Evolutionary conservation across 345 rosid genomes (phyloP).

Genomic region (Sapria himalayana): DNA sequence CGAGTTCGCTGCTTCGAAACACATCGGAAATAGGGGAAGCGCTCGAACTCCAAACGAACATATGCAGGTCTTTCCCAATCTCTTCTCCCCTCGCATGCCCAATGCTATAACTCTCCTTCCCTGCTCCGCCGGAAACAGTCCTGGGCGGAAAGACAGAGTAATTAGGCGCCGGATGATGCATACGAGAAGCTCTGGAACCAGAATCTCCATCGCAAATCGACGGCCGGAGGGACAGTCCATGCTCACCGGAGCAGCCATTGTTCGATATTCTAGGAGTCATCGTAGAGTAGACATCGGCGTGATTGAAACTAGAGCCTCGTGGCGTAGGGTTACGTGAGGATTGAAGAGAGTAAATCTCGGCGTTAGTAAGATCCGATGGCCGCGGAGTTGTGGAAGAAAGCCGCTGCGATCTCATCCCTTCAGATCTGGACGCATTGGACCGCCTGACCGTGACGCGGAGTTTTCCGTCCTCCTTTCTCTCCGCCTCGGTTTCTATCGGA

Average conservation of each 20-base stretch:
- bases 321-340: slow-evolving; percentile 74
- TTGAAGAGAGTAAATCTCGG: slow-evolving; percentile 74
- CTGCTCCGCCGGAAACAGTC: slow-evolving; percentile 60
- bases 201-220: slow-evolving; percentile 80
- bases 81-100: slow-evolving; percentile 17
- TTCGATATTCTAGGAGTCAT: slow-evolving; percentile 76
- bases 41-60: slow-evolving; percentile 97
- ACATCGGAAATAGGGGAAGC: slow-evolving; percentile 94
- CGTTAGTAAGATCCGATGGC: slow-evolving; percentile 78
- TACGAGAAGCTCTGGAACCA: too few relatives aligned
- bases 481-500: slow-evolving; percentile 70
- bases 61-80: slow-evolving; percentile 63
- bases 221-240: slow-evolving; percentile 45
- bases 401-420: slow-evolving; percentile 34
- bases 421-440: slow-evolving; percentile 66
- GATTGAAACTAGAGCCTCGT: slow-evolving; percentile 75
- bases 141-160: too few relatives aligned
- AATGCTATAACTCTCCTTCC: slow-evolving; percentile 25
- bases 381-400: slow-evolving; percentile 51
- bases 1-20: slow-evolving; percentile 38
- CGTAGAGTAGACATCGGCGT: slow-evolving; percentile 69
- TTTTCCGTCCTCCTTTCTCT: slow-evolving; percentile 70
- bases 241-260: slow-evolving; percentile 49
- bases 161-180: slow-evolving; percentile 89
- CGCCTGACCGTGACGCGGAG: slow-evolving; percentile 74